Base-by-base conservation (phyloP, 2,329 filamentous ascomycete species). In the Fusarium sp. region DNA sequence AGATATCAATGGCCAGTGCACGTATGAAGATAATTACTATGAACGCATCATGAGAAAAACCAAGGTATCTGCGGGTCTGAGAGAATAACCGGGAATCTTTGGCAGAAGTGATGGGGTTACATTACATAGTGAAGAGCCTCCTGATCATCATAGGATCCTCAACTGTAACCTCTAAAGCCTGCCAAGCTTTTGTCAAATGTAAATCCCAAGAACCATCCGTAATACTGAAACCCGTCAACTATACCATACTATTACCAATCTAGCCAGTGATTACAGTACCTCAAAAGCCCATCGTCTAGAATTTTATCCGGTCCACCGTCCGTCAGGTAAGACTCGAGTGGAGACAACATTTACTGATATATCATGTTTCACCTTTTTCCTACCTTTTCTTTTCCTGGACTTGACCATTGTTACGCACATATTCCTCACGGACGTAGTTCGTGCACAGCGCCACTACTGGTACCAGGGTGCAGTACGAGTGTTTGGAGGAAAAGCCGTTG, bases 311-410 rank as follows among this genome's bases (percentile, higher is more conserved):
- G 16, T 18, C 22, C 24, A 27, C 20, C 16, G 18, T 24, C 18
- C 18, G 34, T 40, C 32, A 46, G 18, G 45, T 20, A 47, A 29
- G 18, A 29, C 18, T 53, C 49, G 10, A 6, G 49, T 43, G 49
- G 49, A 27, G 49, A 27, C 24, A 24, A 48, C 6, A 18, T 13
- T n/a, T 40, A n/a, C 38, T 27, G 48, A 52, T 40, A 40, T 53
- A 25, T 53, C 49, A 53, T 53, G 49, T 53, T 53, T 53, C 49
- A 53, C 24, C 49, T 53, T 43, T 24, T 27, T 20, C 29, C 24
- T 4, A 38, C 34, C 34, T 11, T 38, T 38, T 38, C 34, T 38
- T 38, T 38, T n/a, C 34, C 12, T 38, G 18, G 34, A 7, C 34
- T 38, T 38, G 18, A 27, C 18, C 15, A n/a, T 40, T 22, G 18